phyloP scores from a whole-genome alignment of 2,329 filamentous ascomycete genomes.

The Exophiala sp. region DNA sequence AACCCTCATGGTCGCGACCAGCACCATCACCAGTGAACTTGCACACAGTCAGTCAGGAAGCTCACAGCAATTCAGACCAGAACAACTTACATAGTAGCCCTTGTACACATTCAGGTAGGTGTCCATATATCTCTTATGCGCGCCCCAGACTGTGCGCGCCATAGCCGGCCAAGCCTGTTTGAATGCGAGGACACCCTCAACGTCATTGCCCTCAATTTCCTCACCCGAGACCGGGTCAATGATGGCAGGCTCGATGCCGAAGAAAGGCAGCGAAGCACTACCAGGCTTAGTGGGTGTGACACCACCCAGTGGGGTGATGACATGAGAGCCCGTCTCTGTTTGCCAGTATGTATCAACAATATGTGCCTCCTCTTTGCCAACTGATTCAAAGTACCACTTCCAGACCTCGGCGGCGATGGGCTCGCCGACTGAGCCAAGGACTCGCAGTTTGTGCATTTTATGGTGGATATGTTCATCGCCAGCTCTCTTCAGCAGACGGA shows the following conservation, averaged over 20 bases:
- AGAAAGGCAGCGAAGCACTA: constrained; percentile 93
- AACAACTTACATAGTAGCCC: constrained; percentile 83
- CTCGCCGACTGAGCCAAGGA: constrained; percentile 92
- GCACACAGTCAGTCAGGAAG: constrained; percentile 13
- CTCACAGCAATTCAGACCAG: neutral
- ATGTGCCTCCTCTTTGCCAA: constrained; percentile 90
- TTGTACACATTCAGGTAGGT: constrained; percentile 97
- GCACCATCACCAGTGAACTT: constrained; percentile 71
- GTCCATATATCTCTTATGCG: constrained; percentile 98
- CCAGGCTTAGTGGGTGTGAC: constrained; percentile 96
- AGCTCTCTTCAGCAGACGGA: constrained; percentile 90
- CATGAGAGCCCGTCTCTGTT: constrained; percentile 95
- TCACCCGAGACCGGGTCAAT: constrained; percentile 94
- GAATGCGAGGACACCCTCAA: constrained; percentile 94
- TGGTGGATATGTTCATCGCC: constrained; percentile 89
- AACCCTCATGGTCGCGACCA: constrained; percentile 92
- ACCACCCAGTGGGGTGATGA: constrained; percentile 89
- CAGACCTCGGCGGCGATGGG: constrained; percentile 97
- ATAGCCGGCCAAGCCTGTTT: constrained; percentile 99
- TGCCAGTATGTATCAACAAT: constrained; percentile 99
- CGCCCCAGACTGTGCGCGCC: constrained; percentile 95
- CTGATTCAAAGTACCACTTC: constrained; percentile 98
- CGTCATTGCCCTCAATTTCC: constrained; percentile 91
- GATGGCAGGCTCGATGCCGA: constrained; percentile 95
- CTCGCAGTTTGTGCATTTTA: constrained; percentile 82